Percentiles rank a stretch among this genome's conserved stretches.
Conservation (phyloP, 768 basidiomycete genomes). For the Pisolithus microcarpus region DNA sequence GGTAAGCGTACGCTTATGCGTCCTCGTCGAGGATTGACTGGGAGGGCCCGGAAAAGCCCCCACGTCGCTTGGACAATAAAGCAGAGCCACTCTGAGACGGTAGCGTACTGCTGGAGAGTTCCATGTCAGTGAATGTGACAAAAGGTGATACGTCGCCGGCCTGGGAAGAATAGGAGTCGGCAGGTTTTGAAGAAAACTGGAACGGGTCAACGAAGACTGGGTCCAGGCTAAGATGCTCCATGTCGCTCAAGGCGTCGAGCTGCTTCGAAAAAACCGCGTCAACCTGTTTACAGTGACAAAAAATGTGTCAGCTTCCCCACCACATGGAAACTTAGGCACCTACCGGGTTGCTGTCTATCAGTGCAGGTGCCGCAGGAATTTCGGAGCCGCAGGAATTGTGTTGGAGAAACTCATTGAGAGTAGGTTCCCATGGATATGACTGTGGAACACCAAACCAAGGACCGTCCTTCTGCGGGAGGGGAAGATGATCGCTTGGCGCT, state of each 20-base stretch:
- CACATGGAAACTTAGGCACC: background rate
- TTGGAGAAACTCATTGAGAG: background rate
- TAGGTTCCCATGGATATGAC: background rate
- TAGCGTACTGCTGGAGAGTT: background rate
- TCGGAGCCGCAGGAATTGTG: background rate
- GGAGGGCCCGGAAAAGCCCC: background rate
- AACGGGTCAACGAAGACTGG: slow-evolving; percentile 22
- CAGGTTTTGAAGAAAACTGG: background rate
- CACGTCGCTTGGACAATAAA: background rate
- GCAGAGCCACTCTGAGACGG: background rate
- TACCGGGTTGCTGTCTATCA: background rate
- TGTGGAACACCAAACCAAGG: slow-evolving; percentile 12
- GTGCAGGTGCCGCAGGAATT: background rate
- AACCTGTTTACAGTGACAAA: background rate
- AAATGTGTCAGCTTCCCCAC: background rate
- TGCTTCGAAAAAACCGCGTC: slow-evolving; percentile 2
- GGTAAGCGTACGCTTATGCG: no score
- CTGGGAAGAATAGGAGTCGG: background rate
- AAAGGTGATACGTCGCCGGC: background rate
- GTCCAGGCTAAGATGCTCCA: slow-evolving; percentile 14
- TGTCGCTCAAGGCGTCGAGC: background rate
- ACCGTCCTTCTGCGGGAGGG: background rate
- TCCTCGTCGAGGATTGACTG: no score
- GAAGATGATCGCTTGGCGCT: background rate
- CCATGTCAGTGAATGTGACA: background rate